Evolutionary conservation across 1,284 basidiomycete species (phyloP).

Genomic region (Puccinia triticina): DNA sequence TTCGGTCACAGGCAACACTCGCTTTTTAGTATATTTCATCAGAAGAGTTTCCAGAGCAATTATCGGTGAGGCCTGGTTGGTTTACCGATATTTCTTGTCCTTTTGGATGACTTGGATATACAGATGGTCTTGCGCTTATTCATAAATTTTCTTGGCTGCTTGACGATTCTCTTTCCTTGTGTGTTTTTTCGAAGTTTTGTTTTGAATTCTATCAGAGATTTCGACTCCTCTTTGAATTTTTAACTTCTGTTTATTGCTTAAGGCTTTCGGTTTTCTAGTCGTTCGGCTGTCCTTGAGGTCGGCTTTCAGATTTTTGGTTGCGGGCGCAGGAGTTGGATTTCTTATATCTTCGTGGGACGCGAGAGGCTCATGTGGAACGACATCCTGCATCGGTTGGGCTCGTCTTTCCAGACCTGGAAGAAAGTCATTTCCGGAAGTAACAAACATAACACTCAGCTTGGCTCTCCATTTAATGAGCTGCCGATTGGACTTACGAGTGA

Average conservation of each 20-base stretch:
- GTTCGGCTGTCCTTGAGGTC: neutral
- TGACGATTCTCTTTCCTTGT: neutral
- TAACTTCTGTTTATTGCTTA: conserved; percentile 12
- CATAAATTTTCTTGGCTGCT: conserved; percentile 15
- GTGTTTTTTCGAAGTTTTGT: conserved; percentile 6
- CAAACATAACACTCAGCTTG: neutral
- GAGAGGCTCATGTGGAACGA: neutral
- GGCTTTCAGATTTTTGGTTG: neutral
- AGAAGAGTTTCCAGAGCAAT: no score
- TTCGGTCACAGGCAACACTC: no score
- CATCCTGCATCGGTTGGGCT: conserved; percentile 20
- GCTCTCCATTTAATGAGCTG: neutral
- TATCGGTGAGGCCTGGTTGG: neutral
- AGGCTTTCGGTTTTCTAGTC: neutral
- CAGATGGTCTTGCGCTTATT: neutral
- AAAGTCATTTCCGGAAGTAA: neutral
- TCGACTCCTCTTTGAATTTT: conserved; percentile 24
- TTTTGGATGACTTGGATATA: neutral
- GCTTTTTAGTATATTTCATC: no score
- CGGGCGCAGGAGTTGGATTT: neutral
- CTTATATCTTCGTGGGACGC: neutral
- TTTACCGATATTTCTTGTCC: neutral
- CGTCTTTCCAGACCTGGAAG: conserved; percentile 15
- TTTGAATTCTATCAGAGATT: conserved; percentile 13
- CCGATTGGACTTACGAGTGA: neutral